Conservation (phyloP, 805 yeast species). For the Candida lessepsii region DNA sequence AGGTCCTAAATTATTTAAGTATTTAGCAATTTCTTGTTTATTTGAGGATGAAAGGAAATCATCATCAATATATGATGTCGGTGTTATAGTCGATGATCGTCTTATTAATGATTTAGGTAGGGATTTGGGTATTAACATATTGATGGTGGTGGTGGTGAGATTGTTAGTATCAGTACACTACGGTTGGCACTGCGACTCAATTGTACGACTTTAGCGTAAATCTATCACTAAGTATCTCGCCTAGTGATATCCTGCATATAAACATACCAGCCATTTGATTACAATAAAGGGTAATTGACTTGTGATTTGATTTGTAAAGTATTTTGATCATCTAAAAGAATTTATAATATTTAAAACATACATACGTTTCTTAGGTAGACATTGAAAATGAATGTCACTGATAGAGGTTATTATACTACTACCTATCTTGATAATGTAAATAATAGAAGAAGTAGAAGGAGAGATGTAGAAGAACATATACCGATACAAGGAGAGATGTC, state of each 20-base stretch:
- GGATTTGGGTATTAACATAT: background rate
- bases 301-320: too few species aligned
- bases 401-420: constrained; percentile 40
- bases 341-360: background rate
- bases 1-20: constrained; percentile 33
- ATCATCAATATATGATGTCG: constrained; percentile 31
- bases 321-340: too few species aligned
- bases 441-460: constrained; percentile 4
- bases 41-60: constrained; percentile 34
- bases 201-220: too few species aligned
- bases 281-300: constrained; percentile 5
- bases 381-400: constrained; percentile 37
- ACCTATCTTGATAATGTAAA: constrained; percentile 30
- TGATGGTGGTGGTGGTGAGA: too few species aligned
- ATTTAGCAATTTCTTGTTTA: constrained; percentile 28
- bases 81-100: constrained; percentile 19
- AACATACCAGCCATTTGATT: constrained; percentile 8
- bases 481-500: too few species aligned
- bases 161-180: too few species aligned
- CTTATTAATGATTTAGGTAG: background rate
- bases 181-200: too few species aligned
- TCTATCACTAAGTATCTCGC: too few species aligned
- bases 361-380: background rate
- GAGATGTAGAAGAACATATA: too few species aligned
- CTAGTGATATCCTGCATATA: background rate